Evolutionary conservation across 2,329 filamentous ascomycete genomes (phyloP).

Genomic region (Penicillium nordicum): DNA sequence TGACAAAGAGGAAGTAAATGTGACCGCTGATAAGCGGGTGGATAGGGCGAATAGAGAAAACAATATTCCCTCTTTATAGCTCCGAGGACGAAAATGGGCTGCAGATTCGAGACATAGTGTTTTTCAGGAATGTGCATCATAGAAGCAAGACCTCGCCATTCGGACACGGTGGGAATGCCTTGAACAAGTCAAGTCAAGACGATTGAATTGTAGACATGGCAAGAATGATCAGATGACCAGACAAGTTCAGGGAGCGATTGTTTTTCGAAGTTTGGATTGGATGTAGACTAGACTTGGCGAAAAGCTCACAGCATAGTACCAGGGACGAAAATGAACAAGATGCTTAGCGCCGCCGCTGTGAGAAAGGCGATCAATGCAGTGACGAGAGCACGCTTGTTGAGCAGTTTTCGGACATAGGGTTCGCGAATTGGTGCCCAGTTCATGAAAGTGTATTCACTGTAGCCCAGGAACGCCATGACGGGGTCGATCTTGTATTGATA

Average conservation of each 20-base stretch:
- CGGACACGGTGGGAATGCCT: slow-evolving; percentile 9
- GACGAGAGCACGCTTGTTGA: slow-evolving; percentile 78
- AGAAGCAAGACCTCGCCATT: slow-evolving; percentile 17
- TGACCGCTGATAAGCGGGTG: slow-evolving; percentile 8
- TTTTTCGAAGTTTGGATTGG: neutral
- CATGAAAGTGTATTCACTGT: slow-evolving; percentile 95
- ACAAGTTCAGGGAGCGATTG: neutral
- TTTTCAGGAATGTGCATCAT: slow-evolving; percentile 14
- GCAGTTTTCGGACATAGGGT: slow-evolving; percentile 81
- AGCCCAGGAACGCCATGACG: slow-evolving; percentile 79
- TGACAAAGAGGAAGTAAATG: slow-evolving; percentile 14
- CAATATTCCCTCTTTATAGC: neutral
- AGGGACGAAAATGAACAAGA: slow-evolving; percentile 92
- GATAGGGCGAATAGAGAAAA: slow-evolving; percentile 1
- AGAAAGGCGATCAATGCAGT: slow-evolving; percentile 72
- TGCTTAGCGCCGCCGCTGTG: slow-evolving; percentile 75
- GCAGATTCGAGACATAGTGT: neutral
- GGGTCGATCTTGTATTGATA: slow-evolving; percentile 97
- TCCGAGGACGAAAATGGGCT: neutral
- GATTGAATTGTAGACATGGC: neutral
- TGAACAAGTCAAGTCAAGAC: neutral
- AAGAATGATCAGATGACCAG: neutral
- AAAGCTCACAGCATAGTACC: slow-evolving; percentile 56
- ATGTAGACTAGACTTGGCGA: neutral
- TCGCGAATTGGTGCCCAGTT: slow-evolving; percentile 84